Base-by-base conservation (phyloP, 208 protist species). In the Trypanosoma rangeli region DNA sequence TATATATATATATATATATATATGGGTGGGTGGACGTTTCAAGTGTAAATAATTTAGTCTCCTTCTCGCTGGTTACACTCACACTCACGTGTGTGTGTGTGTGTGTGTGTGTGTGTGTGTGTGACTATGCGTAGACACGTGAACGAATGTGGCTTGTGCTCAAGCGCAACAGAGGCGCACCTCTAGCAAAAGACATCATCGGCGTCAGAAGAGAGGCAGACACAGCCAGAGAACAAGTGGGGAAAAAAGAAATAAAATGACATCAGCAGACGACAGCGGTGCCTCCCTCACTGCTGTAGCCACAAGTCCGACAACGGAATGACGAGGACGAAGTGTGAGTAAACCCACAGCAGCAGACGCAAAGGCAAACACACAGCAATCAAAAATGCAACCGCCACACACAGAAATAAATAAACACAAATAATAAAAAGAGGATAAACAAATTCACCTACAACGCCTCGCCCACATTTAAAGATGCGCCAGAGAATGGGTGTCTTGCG, bases 371-470 rank as follows among this genome's bases (percentile, higher is more conserved):
- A 12, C 63, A 12, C 42, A 49, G 53, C 54, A 31, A 59, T 33
- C 24, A 62, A 29, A 31, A 28, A 52, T 5, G 4, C 37, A 42
- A 42, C 37, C 10, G 7, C 4, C 46, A 22, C 46, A 16, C 12
- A 50, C 15, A 12, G 16, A 35, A 57, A 39, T 15, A 65, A 2
- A 56, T 22, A 7, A 28, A 73, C 24, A 28, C 55, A 24, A 57
- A 62, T 20, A 52, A 73, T 56, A 29, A 74, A 67, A 74, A 26
- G 31, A 54, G 64, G 1, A 70, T n/a, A n/a, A n/a, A n/a, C n/a
- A n/a, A n/a, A n/a, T n/a, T n/a, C n/a, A n/a, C n/a, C n/a, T n/a
- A n/a, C n/a, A n/a, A n/a, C n/a, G n/a, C n/a, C n/a, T n/a, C n/a
- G n/a, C n/a, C n/a, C n/a, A n/a, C n/a, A n/a, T n/a, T n/a, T n/a